Percentiles rank a stretch among this genome's conserved stretches.
These are phyloP conservation scores for Thalassia testudinum DNA, from an alignment of 116 monocot genomes.

Conservation along the genomic window DNA sequence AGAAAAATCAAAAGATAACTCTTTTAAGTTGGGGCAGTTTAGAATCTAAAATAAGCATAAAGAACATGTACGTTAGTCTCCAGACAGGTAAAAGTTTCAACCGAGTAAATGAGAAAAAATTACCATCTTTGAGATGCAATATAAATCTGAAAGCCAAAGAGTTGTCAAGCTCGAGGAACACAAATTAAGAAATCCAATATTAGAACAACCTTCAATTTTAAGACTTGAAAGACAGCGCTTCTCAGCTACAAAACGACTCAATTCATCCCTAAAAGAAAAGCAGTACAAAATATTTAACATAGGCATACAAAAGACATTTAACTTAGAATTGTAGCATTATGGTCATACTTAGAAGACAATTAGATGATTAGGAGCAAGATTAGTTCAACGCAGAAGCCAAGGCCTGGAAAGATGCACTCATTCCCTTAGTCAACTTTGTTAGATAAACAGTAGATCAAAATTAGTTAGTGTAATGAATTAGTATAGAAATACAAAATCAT, in stretches of 20 bases:
- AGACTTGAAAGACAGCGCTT: slow-evolving; percentile 57
- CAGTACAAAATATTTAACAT: neutral
- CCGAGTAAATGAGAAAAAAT: neutral
- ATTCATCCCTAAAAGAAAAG: slow-evolving; percentile 42
- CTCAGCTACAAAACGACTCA: slow-evolving; percentile 78
- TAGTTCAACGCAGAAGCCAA: neutral
- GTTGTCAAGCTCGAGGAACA: slow-evolving; percentile 64
- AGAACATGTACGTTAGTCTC: neutral
- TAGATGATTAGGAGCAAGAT: neutral
- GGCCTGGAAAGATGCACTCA: neutral
- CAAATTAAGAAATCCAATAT: slow-evolving; percentile 64
- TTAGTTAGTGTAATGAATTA: neutral
- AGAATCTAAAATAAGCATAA: slow-evolving; percentile 27
- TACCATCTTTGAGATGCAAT: slow-evolving; percentile 73
- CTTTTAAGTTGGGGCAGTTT: slow-evolving; percentile 81
- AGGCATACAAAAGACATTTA: neutral
- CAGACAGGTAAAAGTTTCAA: neutral
- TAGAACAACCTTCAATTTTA: slow-evolving; percentile 70
- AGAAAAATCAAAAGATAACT: slow-evolving; percentile 75
- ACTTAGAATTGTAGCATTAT: no score
- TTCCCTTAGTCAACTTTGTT: neutral
- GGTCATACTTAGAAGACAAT: neutral
- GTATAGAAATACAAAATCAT: neutral
- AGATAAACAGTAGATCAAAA: neutral
- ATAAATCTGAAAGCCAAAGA: slow-evolving; percentile 81